Percentiles rank a stretch among this genome's conserved stretches.
Evolutionary conservation across 1,139 yeast genomes (phyloP).

Genomic region (Sugiyamaella paludigena): DNA sequence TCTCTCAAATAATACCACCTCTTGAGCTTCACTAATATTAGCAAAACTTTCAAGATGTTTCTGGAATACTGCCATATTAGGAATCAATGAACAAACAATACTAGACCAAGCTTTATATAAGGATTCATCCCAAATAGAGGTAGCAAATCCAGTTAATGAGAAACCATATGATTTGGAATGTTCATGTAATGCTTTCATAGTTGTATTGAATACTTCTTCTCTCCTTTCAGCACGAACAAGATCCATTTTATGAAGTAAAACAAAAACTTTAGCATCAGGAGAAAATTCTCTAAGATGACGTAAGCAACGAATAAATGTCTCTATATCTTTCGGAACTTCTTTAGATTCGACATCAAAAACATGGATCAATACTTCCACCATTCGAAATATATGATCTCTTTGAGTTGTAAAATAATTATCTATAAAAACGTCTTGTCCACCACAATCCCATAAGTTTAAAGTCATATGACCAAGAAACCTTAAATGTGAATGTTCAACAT

Average conservation of each 20-base stretch:
- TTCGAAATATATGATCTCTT: constrained; percentile 86
- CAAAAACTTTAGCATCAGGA: constrained; percentile 90
- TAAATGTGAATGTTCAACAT: constrained; percentile 93
- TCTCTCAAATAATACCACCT: constrained; percentile 86
- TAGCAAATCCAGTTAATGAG: constrained; percentile 82
- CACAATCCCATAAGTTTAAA: constrained; percentile 95
- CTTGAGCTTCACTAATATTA: constrained; percentile 77
- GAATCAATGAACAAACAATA: constrained; percentile 90
- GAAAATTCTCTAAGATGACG: constrained; percentile 79
- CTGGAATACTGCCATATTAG: constrained; percentile 82
- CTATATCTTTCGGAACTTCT: constrained; percentile 89
- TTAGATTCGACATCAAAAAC: constrained; percentile 95
- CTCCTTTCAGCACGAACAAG: constrained; percentile 84
- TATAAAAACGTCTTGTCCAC: constrained; percentile 92
- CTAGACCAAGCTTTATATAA: constrained; percentile 96
- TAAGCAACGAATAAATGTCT: constrained; percentile 80
- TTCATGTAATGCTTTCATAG: constrained; percentile 78
- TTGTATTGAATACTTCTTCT: constrained; percentile 74
- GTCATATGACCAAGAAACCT: constrained; percentile 95
- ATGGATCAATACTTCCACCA: constrained; percentile 96
- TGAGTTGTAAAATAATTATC: constrained; percentile 87
- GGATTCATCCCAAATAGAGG: constrained; percentile 97
- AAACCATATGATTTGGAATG: constrained; percentile 79
- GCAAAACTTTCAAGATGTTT: constrained; percentile 73
- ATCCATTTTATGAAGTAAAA: constrained; percentile 93